Percentiles rank a stretch among this genome's conserved stretches.
Conservation (phyloP, 306 rosid species). For the Inga leiocalycina region DNA sequence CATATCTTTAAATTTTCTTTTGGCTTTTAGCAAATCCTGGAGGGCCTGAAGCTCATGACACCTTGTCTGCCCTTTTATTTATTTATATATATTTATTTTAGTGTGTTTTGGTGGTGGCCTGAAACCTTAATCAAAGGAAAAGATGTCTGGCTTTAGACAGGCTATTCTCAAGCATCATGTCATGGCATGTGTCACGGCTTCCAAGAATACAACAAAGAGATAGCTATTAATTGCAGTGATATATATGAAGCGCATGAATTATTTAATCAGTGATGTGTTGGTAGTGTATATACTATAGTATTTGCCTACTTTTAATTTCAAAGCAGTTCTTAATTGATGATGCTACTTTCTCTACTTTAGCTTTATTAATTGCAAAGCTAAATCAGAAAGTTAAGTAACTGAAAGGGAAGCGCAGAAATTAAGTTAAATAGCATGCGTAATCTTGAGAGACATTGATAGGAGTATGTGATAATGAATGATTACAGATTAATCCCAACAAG, state of each 20-base stretch:
- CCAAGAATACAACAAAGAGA: constrained; percentile 17
- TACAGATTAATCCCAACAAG: neutral
- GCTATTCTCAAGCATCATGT: constrained; percentile 1
- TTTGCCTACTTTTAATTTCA: neutral
- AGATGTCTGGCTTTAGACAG: constrained; percentile 22
- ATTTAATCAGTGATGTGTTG: neutral
- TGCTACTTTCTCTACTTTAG: neutral
- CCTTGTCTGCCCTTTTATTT: neutral
- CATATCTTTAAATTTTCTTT: neutral
- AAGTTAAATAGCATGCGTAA: neutral
- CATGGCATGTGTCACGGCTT: constrained; percentile 24
- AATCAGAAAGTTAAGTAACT: neutral
- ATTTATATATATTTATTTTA: neutral
- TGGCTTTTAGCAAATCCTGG: neutral
- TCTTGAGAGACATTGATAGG: neutral
- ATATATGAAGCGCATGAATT: neutral
- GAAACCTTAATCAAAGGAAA: constrained; percentile 34
- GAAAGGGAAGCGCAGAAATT: neutral
- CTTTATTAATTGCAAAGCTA: neutral
- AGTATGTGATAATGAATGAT: neutral
- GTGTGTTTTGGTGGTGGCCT: neutral
- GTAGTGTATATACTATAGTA: neutral
- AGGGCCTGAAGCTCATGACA: neutral
- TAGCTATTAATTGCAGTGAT: neutral
- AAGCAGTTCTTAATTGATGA: neutral